A percentile compares a stretch with the other conserved stretches of the same genome.
These are phyloP conservation scores for Pulicaria dysenterica DNA, from an alignment of 129 eudicot species.

Conservation along the genomic window DNA sequence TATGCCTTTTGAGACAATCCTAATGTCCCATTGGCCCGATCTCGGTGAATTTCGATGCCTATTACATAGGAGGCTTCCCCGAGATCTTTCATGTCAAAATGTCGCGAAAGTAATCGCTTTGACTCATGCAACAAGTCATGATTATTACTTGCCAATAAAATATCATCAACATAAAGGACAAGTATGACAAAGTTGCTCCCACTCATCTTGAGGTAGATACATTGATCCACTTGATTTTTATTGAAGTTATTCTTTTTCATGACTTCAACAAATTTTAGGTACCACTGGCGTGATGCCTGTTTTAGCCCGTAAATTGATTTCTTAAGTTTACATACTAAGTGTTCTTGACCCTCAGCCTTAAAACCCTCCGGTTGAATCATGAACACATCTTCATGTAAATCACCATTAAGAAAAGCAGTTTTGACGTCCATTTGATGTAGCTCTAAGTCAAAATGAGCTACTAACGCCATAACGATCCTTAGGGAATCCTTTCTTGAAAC, in stretches of 20 bases:
- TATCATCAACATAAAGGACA: background rate
- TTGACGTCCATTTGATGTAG: background rate
- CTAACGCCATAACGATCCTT: background rate
- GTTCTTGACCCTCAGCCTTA: background rate
- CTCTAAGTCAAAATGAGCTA: constrained; percentile 1
- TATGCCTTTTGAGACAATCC: background rate
- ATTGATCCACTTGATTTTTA: background rate
- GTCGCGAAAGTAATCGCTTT: too few relatives aligned
- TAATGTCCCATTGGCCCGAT: background rate
- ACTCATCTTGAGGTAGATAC: background rate
- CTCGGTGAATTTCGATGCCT: background rate
- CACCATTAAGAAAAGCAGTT: background rate
- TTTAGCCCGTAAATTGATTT: background rate
- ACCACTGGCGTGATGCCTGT: background rate
- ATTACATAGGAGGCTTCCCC: background rate
- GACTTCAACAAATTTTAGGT: background rate
- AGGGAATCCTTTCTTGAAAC: background rate
- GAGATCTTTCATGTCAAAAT: background rate
- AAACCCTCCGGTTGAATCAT: background rate
- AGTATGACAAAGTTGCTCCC: background rate
- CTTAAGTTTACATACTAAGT: background rate
- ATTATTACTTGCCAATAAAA: background rate
- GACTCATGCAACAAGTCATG: background rate
- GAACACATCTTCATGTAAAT: background rate
- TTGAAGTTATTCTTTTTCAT: background rate